Evolutionary conservation across 176 grass and related monocot species (phyloP), one percentile per base, ranked within the genome.

Genomic region (Raddia distichophylla): DNA sequence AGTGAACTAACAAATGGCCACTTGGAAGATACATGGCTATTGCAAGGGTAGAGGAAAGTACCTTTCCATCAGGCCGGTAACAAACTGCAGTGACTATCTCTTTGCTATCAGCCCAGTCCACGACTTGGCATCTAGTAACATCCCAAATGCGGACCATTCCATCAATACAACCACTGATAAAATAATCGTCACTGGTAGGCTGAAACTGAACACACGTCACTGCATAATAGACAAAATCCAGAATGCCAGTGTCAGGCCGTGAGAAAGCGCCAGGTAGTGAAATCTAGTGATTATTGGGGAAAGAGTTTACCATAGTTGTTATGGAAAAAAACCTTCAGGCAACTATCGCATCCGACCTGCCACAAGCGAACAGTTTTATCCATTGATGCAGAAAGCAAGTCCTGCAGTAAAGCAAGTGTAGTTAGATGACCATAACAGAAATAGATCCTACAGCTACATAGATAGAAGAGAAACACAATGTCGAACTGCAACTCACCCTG

Each of bases 281-380:
- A 67, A 86, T 82, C 14, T 16, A 18, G 64, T 46, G 79, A 27
- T 12, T 58, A 35, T 50, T 16, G 42, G 46, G 64, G 60, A 61
- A 56, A 53, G n/a, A n/a, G 66, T 74, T 70, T 88, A 97, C 94
- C 94, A 47, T 94, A 97, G 81, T 94, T 92, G 14, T 65, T 89
- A 69, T 97, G 94, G 44, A 51, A 70, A 73, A 97, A 97, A 84
- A 94, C 89, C 86, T 97, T 91, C 55, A 97, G 61, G 50, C 91
- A 97, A 20, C 51, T 92, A 81, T 86, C 50, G 48, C 54, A 87
- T 46, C 91, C 94, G 53, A 94, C 71, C 68, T 90, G 79, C 94
- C 94, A 97, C 82, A 94, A 44, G 40, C 91, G 85, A 82, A 90
- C 94, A 84, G 89, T 97, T 92, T 94, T 97, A 84, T 97, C 94